phyloP scores from a whole-genome alignment of 2,329 filamentous ascomycete genomes.

The Diplodia mutila region DNA sequence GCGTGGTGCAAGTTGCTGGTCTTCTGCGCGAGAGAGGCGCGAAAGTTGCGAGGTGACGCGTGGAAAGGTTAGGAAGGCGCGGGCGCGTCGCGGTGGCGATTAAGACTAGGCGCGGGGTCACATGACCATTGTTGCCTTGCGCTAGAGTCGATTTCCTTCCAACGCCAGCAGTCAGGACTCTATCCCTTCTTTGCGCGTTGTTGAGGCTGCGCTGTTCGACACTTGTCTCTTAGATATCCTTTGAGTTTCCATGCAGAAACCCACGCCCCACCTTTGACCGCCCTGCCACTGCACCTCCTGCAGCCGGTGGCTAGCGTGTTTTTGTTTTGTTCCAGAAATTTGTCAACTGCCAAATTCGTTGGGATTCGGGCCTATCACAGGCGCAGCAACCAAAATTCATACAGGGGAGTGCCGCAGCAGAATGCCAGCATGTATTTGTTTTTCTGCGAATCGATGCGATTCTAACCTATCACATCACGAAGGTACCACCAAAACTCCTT shows the following conservation, averaged over 20 bases:
- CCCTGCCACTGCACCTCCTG: not conserved
- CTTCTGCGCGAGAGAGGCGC: not conserved
- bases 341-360: not conserved
- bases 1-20: not conserved
- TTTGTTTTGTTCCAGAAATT: not conserved
- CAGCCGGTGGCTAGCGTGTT: not conserved
- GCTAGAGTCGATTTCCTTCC: not conserved
- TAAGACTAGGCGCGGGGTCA: conserved; percentile 1
- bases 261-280: not conserved
- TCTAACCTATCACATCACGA: no score
- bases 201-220: not conserved
- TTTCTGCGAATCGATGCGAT: no score
- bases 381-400: not conserved
- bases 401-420: not conserved
- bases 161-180: not conserved
- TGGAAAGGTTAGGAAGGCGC: not conserved
- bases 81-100: conserved; percentile 18
- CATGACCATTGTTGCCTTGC: conserved; percentile 14
- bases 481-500: no score
- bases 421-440: no score
- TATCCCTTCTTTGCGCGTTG: not conserved
- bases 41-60: conserved; percentile 8
- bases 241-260: not conserved
- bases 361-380: not conserved
- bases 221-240: not conserved